Percentiles rank a stretch among this genome's conserved stretches.
Conservation (phyloP, 2,329 filamentous ascomycete species). For the Penicillium sp. region DNA sequence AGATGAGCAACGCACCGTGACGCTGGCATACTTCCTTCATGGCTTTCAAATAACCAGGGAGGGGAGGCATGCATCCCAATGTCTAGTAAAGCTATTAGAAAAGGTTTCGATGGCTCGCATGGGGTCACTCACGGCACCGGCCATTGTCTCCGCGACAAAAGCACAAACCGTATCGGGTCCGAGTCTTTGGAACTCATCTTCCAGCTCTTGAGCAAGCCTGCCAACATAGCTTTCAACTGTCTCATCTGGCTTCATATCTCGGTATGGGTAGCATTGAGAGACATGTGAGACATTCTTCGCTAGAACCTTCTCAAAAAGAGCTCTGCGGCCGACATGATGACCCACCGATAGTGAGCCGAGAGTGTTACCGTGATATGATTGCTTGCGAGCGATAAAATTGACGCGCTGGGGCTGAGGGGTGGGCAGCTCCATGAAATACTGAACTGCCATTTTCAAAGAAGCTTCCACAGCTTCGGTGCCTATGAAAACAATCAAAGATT, state of each 20-base stretch:
- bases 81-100: conserved; percentile 26
- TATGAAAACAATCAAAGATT: conserved; percentile 20
- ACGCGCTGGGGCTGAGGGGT: conserved; percentile 52
- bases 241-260: conserved; percentile 52
- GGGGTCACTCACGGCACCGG: conserved; percentile 43
- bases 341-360: conserved; percentile 67
- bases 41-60: conserved; percentile 56
- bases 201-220: conserved; percentile 62
- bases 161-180: conserved; percentile 66
- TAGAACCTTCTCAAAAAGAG: conserved; percentile 60
- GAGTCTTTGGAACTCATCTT: conserved; percentile 61
- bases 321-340: conserved; percentile 59
- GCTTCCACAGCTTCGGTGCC: conserved; percentile 68
- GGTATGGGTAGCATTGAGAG: conserved; percentile 65
- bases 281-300: conserved; percentile 57
- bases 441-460: conserved; percentile 63
- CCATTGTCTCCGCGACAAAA: conserved; percentile 61
- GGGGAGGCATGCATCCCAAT: conserved; percentile 53
- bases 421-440: conserved; percentile 61
- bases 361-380: conserved; percentile 69
- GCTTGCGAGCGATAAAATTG: conserved; percentile 62
- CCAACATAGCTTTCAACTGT: conserved; percentile 57
- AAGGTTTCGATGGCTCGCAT: rapidly evolving
- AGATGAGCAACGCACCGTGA: conserved; percentile 53
- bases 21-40: conserved; percentile 56